Evolutionary conservation across 2,329 filamentous ascomycete genomes (phyloP), one percentile per base, ranked within the genome.

Genomic region (Aspergillus fijiensis): DNA sequence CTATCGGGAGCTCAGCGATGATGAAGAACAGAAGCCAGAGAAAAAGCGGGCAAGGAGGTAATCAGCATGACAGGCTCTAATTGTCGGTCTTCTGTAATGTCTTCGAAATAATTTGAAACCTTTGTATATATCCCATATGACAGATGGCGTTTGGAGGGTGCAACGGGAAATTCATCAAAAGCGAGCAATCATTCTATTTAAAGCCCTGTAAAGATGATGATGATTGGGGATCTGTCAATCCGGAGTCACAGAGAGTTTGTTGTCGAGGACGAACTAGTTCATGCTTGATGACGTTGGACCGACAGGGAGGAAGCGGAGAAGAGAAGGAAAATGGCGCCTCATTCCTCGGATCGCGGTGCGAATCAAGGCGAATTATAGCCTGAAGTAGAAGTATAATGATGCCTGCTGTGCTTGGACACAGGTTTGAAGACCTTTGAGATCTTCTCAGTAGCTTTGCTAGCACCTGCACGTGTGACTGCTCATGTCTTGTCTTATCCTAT

Each of bases 1-100:
- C 66, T 99, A 96, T 79, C 90, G 90, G 7, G 91, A 97, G 49
- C 70, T 95, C 35, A 96, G 92, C 74, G 94, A 96, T 70, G 91
- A 92, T 16, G 93, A 96, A 65, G 84, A 86, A 45, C 88, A 87
- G 55, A 84, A 85, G 19, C 87, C 85, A n/a, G 85, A 90, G 35
- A 90, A 87, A 77, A 87, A 87, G 75, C 83, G 73, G 64, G 67
- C 73, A 25, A 76, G 69, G 61, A 73, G 71, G 55, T 78, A 45
- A 16, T n/a, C 39, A 19, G 39, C 16, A 19, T 2, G 39, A 5
- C 39, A 19, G 3, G 16, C 7, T 45, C 16, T 45, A 16, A 16
- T 16, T 35, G 33, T 6, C 14, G 12, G 33, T 35, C 33, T 12
- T 12, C 16, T 16, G 33, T 35, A 12, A 11, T 35, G 1, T 35